A percentile compares a stretch with the other conserved stretches of the same genome.
These are phyloP conservation scores for Lactifluus piperatus DNA, from an alignment of 768 basidiomycete genomes.

Conservation along the genomic window DNA sequence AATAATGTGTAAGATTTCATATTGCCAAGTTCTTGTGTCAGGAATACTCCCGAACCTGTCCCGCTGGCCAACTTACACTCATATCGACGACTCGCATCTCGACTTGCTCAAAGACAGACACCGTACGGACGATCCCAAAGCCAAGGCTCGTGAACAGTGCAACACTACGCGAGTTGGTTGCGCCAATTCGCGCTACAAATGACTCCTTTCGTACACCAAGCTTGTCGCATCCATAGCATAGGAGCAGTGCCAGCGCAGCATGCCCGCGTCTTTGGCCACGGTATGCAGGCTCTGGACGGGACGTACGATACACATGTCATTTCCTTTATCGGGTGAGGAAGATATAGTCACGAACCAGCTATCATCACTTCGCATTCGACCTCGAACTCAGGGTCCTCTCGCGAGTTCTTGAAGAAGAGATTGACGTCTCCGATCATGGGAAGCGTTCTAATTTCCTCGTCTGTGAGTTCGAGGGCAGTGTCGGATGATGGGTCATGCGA, in stretches of 20 bases:
- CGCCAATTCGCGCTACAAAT: conserved; percentile 65
- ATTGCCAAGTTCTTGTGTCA: no score
- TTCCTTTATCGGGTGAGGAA: no score
- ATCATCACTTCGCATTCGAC: no score
- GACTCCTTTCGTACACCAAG: conserved; percentile 35
- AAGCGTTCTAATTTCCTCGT: no score
- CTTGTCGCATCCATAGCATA: conserved; percentile 51
- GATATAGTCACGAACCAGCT: no score
- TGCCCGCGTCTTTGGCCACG: conserved; percentile 60
- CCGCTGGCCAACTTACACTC: neutral
- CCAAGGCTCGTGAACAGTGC: conserved; percentile 62
- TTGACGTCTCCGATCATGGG: no score
- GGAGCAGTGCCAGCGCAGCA: conserved; percentile 54
- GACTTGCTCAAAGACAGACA: conserved; percentile 73
- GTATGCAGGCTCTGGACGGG: conserved; percentile 48
- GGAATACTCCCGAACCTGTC: conserved; percentile 4
- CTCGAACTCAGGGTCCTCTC: no score
- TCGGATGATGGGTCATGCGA: no score
- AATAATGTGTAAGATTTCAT: no score
- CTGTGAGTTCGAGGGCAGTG: no score
- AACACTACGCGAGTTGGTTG: conserved; percentile 61
- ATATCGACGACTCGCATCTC: conserved; percentile 50
- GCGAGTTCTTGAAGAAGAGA: conserved; percentile 66
- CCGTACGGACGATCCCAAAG: conserved; percentile 56
- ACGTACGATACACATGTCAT: neutral